Evolutionary conservation across 345 rosid genomes (phyloP).

Genomic region (Linum tenue): DNA sequence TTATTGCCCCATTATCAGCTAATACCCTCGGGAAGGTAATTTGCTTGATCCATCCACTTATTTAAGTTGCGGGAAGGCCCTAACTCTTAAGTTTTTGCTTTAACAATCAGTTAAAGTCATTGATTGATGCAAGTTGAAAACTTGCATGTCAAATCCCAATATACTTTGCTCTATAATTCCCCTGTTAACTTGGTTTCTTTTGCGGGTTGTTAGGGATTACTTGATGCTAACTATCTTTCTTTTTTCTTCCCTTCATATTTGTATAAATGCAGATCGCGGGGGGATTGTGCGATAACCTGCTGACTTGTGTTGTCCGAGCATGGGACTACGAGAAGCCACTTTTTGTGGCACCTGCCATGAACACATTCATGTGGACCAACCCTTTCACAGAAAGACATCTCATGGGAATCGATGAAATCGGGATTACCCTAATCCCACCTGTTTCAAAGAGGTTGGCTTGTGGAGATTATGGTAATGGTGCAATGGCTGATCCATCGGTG

Average conservation of each 20-base stretch:
- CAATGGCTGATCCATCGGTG: slow-evolving; percentile 82
- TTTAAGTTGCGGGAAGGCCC: too few species aligned
- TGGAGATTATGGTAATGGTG: slow-evolving; percentile 82
- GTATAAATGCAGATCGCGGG: slow-evolving; percentile 68
- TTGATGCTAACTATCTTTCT: background rate
- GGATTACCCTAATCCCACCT: slow-evolving; percentile 77
- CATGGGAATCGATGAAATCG: slow-evolving; percentile 71
- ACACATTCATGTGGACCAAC: slow-evolving; percentile 86
- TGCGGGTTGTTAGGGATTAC: background rate
- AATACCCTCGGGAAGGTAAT: slow-evolving; percentile 89
- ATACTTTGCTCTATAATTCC: background rate
- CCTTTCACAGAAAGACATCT: slow-evolving; percentile 87
- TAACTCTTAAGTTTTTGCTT: too few species aligned
- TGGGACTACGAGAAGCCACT: slow-evolving; percentile 84
- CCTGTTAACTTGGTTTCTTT: background rate
- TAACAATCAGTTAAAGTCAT: too few species aligned
- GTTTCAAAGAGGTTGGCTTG: slow-evolving; percentile 76
- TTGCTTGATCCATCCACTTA: too few species aligned
- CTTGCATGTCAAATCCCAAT: background rate
- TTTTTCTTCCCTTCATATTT: background rate
- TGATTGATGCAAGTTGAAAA: too few species aligned
- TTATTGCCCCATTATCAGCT: slow-evolving; percentile 86
- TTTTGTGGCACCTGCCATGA: slow-evolving; percentile 84
- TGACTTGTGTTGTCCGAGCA: slow-evolving; percentile 81
- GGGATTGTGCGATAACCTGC: slow-evolving; percentile 81